These are phyloP conservation scores for Pichia inconspicua DNA, from an alignment of 1,139 yeast species.

Conservation along the genomic window DNA sequence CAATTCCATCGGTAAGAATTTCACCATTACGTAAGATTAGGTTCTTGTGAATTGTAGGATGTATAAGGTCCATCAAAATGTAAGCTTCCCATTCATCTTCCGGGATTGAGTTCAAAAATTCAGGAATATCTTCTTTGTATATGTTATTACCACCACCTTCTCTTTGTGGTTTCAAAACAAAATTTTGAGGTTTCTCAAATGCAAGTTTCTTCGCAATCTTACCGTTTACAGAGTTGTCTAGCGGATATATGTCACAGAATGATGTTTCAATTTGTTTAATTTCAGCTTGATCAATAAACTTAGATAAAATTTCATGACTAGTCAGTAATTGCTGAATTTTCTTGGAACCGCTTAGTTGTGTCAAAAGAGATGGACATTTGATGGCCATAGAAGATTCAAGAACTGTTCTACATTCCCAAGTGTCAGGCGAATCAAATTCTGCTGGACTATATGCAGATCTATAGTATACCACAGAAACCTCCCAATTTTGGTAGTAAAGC, in stretches of 20 bases:
- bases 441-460: slow-evolving; percentile 81
- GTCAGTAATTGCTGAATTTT: slow-evolving; percentile 87
- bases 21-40: slow-evolving; percentile 63
- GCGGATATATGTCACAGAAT: slow-evolving; percentile 79
- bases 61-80: slow-evolving; percentile 86
- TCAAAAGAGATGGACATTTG: slow-evolving; percentile 82
- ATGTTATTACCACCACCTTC: slow-evolving; percentile 95
- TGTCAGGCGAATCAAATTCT: slow-evolving; percentile 38
- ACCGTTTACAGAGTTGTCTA: slow-evolving; percentile 67
- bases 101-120: slow-evolving; percentile 52
- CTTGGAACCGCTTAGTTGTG: slow-evolving; percentile 88
- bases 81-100: slow-evolving; percentile 82
- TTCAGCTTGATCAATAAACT: slow-evolving; percentile 37
- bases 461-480: slow-evolving; percentile 81
- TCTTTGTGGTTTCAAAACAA: slow-evolving; percentile 90
- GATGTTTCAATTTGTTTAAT: slow-evolving; percentile 38
- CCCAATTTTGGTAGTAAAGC: slow-evolving; percentile 52
- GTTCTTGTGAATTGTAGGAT: slow-evolving; percentile 60
- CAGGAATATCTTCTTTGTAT: slow-evolving; percentile 77
- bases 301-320: slow-evolving; percentile 37
- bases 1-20: slow-evolving; percentile 52
- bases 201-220: slow-evolving; percentile 59
- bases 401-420: slow-evolving; percentile 71
- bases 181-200: slow-evolving; percentile 55
- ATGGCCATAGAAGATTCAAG: slow-evolving; percentile 75